A percentile compares a stretch with the other conserved stretches of the same genome.
These are phyloP conservation scores for Fusarium sp. DNA, from an alignment of 2,329 filamentous ascomycete genomes.

Conservation along the genomic window DNA sequence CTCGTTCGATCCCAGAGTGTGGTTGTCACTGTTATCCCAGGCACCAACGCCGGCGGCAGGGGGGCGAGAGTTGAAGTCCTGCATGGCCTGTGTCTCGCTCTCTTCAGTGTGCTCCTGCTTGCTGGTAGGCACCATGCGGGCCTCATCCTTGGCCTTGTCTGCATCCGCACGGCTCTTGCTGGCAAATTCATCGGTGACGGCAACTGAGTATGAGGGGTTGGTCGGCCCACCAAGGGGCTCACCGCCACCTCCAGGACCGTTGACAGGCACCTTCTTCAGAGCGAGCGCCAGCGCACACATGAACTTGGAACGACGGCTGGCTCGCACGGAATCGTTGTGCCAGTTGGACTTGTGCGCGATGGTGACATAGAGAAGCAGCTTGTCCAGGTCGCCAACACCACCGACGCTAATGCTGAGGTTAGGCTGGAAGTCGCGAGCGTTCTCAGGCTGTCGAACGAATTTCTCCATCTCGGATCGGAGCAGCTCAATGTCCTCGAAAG, in stretches of 20 bases:
- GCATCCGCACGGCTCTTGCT: conserved; percentile 71
- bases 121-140: conserved; percentile 70
- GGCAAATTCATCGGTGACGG: conserved; percentile 78
- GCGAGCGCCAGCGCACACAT: conserved; percentile 93
- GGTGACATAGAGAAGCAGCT: conserved; percentile 83
- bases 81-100: conserved; percentile 58
- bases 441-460: conserved; percentile 87
- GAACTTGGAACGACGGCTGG: conserved; percentile 89
- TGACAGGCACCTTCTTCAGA: conserved; percentile 87
- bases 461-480: conserved; percentile 85
- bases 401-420: conserved; percentile 83
- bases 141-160: conserved; percentile 70
- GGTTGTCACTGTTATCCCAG: conserved; percentile 43
- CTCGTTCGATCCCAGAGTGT: conserved; percentile 42
- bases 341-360: conserved; percentile 95
- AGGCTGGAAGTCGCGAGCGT: conserved; percentile 89
- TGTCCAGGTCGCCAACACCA: conserved; percentile 87
- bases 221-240: conserved; percentile 72
- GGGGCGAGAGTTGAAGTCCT: conserved; percentile 57
- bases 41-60: conserved; percentile 38
- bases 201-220: conserved; percentile 85
- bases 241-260: conserved; percentile 79
- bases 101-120: conserved; percentile 46
- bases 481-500: conserved; percentile 88
- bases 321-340: conserved; percentile 87